Percentiles rank a stretch among this genome's conserved stretches.
Conservation (phyloP, 2,329 filamentous ascomycete species). For the Xylariaceae sp. region DNA sequence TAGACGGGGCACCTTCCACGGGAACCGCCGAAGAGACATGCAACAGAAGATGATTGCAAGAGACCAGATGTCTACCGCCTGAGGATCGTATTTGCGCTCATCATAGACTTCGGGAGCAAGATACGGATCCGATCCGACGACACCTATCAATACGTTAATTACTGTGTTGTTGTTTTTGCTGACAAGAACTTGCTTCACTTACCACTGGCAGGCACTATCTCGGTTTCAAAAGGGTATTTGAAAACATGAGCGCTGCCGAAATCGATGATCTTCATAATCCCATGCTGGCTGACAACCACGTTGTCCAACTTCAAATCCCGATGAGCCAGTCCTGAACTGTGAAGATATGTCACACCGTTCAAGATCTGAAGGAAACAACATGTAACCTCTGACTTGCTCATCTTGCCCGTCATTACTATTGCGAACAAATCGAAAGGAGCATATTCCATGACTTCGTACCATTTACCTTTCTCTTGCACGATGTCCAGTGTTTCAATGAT, state of each 20-base stretch:
- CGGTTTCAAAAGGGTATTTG: slow-evolving; percentile 93
- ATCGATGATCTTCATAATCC: slow-evolving; percentile 99
- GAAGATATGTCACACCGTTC: slow-evolving; percentile 89
- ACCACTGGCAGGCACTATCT: slow-evolving; percentile 78
- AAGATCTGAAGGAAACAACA: slow-evolving; percentile 94
- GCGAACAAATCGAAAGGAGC: slow-evolving; percentile 94
- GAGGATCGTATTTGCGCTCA: slow-evolving; percentile 86
- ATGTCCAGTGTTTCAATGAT: slow-evolving; percentile 98
- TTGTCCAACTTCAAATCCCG: slow-evolving; percentile 96
- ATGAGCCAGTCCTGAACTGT: slow-evolving; percentile 92
- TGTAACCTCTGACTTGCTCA: slow-evolving; percentile 84
- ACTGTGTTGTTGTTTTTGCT: background rate
- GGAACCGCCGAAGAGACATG: slow-evolving; percentile 92
- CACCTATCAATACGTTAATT: slow-evolving; percentile 36
- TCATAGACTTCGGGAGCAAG: slow-evolving; percentile 96
- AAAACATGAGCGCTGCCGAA: slow-evolving; percentile 98
- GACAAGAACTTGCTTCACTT: slow-evolving; percentile 30
- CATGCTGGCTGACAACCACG: slow-evolving; percentile 91
- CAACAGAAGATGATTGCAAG: slow-evolving; percentile 98
- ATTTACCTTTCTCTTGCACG: slow-evolving; percentile 86
- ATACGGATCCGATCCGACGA: slow-evolving; percentile 86
- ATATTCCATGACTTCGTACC: slow-evolving; percentile 99
- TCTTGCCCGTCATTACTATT: slow-evolving; percentile 98
- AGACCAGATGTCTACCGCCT: slow-evolving; percentile 95
- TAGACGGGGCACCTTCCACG: slow-evolving; percentile 90